These are phyloP conservation scores for Penicillium atrosanguineum DNA, from an alignment of 495 filamentous ascomycete species.

Conservation along the genomic window DNA sequence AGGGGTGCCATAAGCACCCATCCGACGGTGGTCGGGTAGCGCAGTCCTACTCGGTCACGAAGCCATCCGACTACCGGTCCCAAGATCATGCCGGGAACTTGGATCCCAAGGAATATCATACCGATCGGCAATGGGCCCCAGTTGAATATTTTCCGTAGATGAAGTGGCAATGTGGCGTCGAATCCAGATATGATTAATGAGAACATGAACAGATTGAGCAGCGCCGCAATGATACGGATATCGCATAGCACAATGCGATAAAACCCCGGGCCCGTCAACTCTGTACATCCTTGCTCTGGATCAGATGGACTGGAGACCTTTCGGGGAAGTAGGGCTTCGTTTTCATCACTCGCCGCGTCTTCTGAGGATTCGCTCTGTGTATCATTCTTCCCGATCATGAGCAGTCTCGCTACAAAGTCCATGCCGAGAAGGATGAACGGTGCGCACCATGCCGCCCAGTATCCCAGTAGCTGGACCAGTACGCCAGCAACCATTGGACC, in stretches of 20 bases:
- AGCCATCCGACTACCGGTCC: slow-evolving; percentile 25
- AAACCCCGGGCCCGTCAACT: slow-evolving; percentile 1
- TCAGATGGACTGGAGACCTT: neutral
- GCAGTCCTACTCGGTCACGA: slow-evolving; percentile 24
- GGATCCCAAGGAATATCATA: slow-evolving; percentile 22
- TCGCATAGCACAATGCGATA: slow-evolving; percentile 17
- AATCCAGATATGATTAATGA: slow-evolving; percentile 17
- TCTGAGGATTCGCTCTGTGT: neutral
- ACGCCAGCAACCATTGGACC: slow-evolving; percentile 26
- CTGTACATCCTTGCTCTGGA: neutral
- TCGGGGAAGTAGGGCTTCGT: neutral
- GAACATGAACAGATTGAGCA: neutral
- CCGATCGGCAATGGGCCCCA: slow-evolving; percentile 21
- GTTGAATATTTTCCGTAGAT: slow-evolving; percentile 18
- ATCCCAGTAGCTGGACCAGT: slow-evolving; percentile 20
- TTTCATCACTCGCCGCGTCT: neutral
- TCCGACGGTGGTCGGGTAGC: slow-evolving; percentile 17
- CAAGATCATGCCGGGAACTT: slow-evolving; percentile 22
- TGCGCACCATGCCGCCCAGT: slow-evolving; percentile 26
- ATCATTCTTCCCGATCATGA: slow-evolving; percentile 21
- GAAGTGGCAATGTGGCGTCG: slow-evolving; percentile 30
- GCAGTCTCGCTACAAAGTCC: slow-evolving; percentile 20
- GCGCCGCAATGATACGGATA: slow-evolving; percentile 9
- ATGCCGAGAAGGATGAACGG: slow-evolving; percentile 18
- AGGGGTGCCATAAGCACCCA: slow-evolving; percentile 6